Base-by-base conservation (phyloP, 2,329 filamentous ascomycete species). In the Colletotrichum acutatum region DNA sequence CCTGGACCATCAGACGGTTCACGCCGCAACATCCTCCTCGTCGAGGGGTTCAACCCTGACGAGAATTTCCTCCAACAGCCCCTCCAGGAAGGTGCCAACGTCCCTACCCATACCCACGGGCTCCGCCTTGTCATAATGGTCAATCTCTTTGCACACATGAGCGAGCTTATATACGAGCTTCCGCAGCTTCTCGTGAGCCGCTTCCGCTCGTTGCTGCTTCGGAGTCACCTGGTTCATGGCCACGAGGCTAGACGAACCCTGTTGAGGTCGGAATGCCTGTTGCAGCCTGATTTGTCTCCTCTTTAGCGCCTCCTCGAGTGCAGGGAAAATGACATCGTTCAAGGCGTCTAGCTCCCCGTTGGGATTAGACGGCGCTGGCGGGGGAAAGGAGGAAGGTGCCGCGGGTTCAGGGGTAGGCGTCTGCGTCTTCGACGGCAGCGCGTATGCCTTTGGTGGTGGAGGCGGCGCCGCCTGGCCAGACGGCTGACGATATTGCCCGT, bases 21-120 rank as follows among this genome's bases (percentile, higher is more conserved):
- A 73, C 61, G 66, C 71, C 66, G 60, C 71, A 71, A 71, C 34
- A 56, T 91, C 90, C n/a, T 90, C 90, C 76, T 95, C 94, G 78
- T 97, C 94, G 74, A 95, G 87, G 4, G 95, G 94, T 84, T 98
- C 96, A 16, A 98, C 94, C 68, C 97, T 86, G 46, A 98, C 95
- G 26, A 99, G 85, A 28, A 99, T 93, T 85, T 99, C 97, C 82
- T 99, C 97, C 42, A 99, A 85, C 75, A 98, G 90, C 0, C 95
- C 96, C 82, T 99, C 97, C 8, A 98, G 83, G 77, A 98, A 97
- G 1, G 94, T 94, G 57, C 92, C 91, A 2, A 98, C 95, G 30
- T 96, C 95, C 57, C 94, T 92, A 0, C 95, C 96, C 96, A 98
- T 98, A 1, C 95, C 95, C 12, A 98, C 95, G 6, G 95, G 94